Base-by-base conservation (phyloP, 2,329 filamentous ascomycete species). In the Penicillium paneum region DNA sequence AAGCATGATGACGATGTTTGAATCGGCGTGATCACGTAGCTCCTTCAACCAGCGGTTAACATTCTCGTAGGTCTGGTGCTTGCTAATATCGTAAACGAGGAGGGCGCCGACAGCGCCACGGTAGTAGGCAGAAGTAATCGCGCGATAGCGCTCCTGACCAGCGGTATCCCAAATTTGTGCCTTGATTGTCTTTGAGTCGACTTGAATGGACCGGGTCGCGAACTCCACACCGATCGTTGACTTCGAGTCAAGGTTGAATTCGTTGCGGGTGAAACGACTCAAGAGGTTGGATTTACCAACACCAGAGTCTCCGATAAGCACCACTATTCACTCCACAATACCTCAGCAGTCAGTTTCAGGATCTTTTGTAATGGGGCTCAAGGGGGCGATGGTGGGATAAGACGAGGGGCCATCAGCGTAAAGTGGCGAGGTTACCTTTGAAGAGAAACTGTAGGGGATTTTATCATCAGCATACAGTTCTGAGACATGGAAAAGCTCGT, bases 151-250 rank as follows among this genome's bases (percentile, higher is more conserved):
- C 80, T 99, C 94, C 81, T 99, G 94, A 66, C 94, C 94, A 65
- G 94, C 94, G 56, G 94, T 99, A 81, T 99, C 94, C 94, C 95
- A 99, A 71, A 99, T 99, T 82, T 99, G 94, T 68, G 94, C 94
- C 84, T 99, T 99, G 86, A 99, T 99, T 62, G 94, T 99, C 85
- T 99, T 99, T 73, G 90, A 89, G 79, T 99, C 94, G 71, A 99
- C 94, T 79, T 97, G 93, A 75, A 99, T 99, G 66, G 91, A 97
- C 63, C 94, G 88, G 67, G 94, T 99, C 69, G 95, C 94, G 76
- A 99, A 99, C 80, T 99, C 94, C 76, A 99, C 94, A 70, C 94
- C 94, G 79, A 99, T 99, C 68, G 94, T 99, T 62, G 94, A 97
- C 86, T 99, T 97, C 76, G 93, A 96, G 80, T 99, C 94, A 65